These are phyloP conservation scores for Globisporangium nunn DNA, from an alignment of 352 stramenopile species.

Conservation along the genomic window DNA sequence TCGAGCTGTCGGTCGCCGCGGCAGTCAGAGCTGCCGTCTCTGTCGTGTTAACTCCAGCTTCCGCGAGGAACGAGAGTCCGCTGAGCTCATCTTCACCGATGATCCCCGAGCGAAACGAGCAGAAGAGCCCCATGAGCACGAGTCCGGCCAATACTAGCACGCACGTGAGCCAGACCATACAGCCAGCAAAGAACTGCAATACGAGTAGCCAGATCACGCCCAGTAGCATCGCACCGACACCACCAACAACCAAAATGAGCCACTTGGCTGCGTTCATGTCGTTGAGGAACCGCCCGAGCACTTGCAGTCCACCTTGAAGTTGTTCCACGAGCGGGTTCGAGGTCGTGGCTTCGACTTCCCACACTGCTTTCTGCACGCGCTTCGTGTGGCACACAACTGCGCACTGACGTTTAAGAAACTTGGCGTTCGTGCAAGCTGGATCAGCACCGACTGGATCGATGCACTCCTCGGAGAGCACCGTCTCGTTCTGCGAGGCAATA, in stretches of 20 bases:
- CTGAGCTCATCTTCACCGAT: constrained; percentile 30
- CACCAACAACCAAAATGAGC: constrained; percentile 52
- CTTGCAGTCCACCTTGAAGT: constrained; percentile 49
- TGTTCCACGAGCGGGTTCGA: constrained; percentile 64
- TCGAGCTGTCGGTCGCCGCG: constrained; percentile 23
- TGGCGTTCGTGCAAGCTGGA: constrained; percentile 35
- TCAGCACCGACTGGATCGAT: constrained; percentile 54
- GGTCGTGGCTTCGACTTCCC: constrained; percentile 43
- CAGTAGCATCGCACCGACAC: constrained; percentile 39
- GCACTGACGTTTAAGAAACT: constrained; percentile 28
- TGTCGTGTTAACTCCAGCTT: constrained; percentile 6
- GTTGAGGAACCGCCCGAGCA: constrained; percentile 61
- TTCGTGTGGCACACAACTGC: constrained; percentile 51
- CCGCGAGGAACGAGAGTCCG: constrained; percentile 40
- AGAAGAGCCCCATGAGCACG: constrained; percentile 67
- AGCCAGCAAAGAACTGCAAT: constrained; percentile 70
- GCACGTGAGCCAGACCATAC: constrained; percentile 79
- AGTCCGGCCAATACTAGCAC: constrained; percentile 53
- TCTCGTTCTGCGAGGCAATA: constrained; percentile 55
- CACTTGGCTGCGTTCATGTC: constrained; percentile 61
- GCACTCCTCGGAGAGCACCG: constrained; percentile 45
- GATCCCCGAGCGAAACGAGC: constrained; percentile 59
- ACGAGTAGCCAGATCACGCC: constrained; percentile 68
- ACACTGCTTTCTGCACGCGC: constrained; percentile 58
- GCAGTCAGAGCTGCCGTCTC: constrained; percentile 18